phyloP scores from a whole-genome alignment of 2,329 filamentous ascomycete genomes.

The Aspergillus piperis region DNA sequence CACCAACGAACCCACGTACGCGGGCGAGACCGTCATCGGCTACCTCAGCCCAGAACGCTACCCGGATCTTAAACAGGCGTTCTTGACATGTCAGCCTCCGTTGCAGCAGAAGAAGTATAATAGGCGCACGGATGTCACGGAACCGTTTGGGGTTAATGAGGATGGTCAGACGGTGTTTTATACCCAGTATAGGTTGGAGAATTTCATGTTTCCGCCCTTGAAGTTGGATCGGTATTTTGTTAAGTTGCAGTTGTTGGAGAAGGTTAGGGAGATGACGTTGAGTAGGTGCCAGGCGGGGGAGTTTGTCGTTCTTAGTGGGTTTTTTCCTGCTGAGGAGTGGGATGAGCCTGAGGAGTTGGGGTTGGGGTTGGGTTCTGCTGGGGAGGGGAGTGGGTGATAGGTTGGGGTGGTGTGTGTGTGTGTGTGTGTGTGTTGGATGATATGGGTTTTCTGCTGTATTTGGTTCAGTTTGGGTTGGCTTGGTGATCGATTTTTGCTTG shows the following conservation, averaged over 20 bases:
- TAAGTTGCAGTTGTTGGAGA: neutral
- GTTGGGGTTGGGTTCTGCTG: neutral
- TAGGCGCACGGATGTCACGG: neutral
- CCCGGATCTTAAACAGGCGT: neutral
- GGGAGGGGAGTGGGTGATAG: neutral
- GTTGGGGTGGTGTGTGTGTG: too few relatives aligned
- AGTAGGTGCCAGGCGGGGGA: neutral
- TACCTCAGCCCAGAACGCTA: neutral
- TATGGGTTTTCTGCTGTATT: too few relatives aligned
- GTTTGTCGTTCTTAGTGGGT: neutral
- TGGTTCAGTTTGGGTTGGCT: too few relatives aligned
- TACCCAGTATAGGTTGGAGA: neutral
- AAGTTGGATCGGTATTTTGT: neutral
- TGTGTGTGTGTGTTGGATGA: too few relatives aligned
- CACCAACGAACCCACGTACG: neutral
- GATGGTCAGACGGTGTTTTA: neutral
- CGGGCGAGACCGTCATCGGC: neutral
- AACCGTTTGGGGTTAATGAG: neutral
- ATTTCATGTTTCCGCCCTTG: neutral
- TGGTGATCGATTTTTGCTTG: too few relatives aligned
- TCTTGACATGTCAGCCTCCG: neutral
- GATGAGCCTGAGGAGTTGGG: neutral
- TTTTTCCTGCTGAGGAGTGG: neutral
- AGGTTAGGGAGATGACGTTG: too few relatives aligned
- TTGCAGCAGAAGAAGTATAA: neutral